Evolutionary conservation across 2,329 filamentous ascomycete genomes (phyloP), one percentile per base, ranked within the genome.

Genomic region (Akanthomyces dipterigenus): DNA sequence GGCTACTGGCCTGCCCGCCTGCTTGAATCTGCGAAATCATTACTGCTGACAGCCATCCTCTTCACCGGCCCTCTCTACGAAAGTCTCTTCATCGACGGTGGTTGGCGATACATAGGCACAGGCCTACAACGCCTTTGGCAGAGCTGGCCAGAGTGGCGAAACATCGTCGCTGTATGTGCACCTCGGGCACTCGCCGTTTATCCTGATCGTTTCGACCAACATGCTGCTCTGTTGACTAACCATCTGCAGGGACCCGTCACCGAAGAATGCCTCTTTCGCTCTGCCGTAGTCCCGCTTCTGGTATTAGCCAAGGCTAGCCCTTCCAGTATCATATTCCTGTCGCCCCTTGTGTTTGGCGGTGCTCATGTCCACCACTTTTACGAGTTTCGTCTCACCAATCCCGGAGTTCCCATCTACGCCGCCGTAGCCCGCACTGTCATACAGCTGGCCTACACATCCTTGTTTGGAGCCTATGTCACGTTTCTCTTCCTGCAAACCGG

Each of bases 341-440:
- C 91, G 1, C 93, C 93, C 7, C 78, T 97, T 12, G 88, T 96
- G 72, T 98, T 98, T 71, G 93, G 93, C 56, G 86, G 96, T 49
- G 93, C 95, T 8, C 95, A 99, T 76, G 76, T 96, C 53, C 93
- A 99, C 75, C 95, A 99, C 76, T 91, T 96, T 73, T 96, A 96
- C 77, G 95, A 98, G 76, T 96, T 96, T 75, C 84, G 89, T 61
- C 80, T 96, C 62, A 90, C 89, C 1, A 86, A 96, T 68, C 90
- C 91, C 9, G 80, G 85, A 64, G 86, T 88, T 1, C 83, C 90
- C 0, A 70, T 87, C 14, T 65, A 80, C 1, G 80, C 84, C 2
- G 86, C 88, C 7, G 69, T 95, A 6, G 70, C 89, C 31, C 86
- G 91, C 55, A 91, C 91, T 2, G 66, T 92, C 12, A 82, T 98